A percentile compares a stretch with the other conserved stretches of the same genome.
phyloP scores from a whole-genome alignment of 495 filamentous ascomycete species.

The Chaetomidium leptoderma region DNA sequence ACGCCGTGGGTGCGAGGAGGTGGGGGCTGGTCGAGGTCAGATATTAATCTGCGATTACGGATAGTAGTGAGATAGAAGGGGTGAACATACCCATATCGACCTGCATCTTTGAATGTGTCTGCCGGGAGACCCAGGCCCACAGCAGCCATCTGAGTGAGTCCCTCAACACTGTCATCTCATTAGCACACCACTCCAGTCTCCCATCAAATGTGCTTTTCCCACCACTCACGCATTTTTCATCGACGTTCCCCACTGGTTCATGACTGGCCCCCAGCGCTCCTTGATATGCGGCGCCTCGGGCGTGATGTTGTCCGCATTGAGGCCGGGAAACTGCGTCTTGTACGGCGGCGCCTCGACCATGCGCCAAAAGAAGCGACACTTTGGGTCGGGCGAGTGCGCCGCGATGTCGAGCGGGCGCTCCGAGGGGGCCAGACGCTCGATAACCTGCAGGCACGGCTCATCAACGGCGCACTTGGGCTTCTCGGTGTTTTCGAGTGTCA shows the following conservation, averaged over 20 bases:
- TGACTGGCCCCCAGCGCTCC: slow-evolving; percentile 41
- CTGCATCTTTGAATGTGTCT: slow-evolving; percentile 44
- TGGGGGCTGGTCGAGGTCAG: slow-evolving; percentile 46
- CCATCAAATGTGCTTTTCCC: neutral
- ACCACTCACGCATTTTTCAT: slow-evolving; percentile 50
- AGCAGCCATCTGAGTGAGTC: slow-evolving; percentile 47
- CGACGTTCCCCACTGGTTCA: slow-evolving; percentile 47
- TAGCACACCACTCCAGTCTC: neutral
- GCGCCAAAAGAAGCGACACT: slow-evolving; percentile 50
- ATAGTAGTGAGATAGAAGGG: neutral
- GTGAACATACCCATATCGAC: slow-evolving; percentile 45
- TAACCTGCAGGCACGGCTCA: slow-evolving; percentile 48
- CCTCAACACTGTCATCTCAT: slow-evolving; percentile 36
- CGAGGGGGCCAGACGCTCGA: slow-evolving; percentile 41
- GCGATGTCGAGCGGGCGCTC: slow-evolving; percentile 48
- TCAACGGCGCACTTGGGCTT: slow-evolving; percentile 53
- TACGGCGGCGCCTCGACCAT: slow-evolving; percentile 47
- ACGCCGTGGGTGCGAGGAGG: slow-evolving; percentile 50
- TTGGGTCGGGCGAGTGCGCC: slow-evolving; percentile 45
- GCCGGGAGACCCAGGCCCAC: slow-evolving; percentile 45
- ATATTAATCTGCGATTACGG: neutral
- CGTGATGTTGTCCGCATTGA: slow-evolving; percentile 45
- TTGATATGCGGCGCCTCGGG: slow-evolving; percentile 40
- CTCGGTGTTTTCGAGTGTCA: slow-evolving; percentile 52
- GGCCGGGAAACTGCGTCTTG: slow-evolving; percentile 42